Evolutionary conservation across 305 asterid genomes (phyloP).

Genomic region (Fraxinus paxiana): DNA sequence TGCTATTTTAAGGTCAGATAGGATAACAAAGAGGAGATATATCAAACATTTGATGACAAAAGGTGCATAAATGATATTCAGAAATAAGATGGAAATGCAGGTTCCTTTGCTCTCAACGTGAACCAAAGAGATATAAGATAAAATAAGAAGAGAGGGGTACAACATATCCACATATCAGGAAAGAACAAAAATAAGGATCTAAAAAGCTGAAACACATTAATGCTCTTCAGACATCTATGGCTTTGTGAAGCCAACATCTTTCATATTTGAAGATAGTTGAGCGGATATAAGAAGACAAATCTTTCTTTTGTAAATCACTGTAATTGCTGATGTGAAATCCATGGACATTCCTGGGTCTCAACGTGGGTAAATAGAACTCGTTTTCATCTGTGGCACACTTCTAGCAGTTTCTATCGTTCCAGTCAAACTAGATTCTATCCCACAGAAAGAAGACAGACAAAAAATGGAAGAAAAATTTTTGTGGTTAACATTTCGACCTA

Average conservation of each 20-base stretch:
- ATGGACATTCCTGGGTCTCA: neutral
- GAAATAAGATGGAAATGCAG: neutral
- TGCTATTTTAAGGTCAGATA: neutral
- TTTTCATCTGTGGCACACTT: neutral
- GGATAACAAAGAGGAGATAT: neutral
- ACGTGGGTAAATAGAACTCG: neutral
- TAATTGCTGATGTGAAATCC: neutral
- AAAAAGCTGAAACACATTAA: neutral
- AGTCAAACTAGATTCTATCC: slow-evolving; percentile 12
- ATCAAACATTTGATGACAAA: neutral
- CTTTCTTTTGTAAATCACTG: neutral
- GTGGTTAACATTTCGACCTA: neutral
- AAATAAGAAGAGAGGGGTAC: neutral
- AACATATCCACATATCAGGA: neutral
- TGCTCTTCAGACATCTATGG: neutral
- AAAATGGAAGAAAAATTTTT: neutral
- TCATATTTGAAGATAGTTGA: slow-evolving; percentile 5
- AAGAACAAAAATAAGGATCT: neutral
- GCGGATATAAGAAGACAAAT: neutral
- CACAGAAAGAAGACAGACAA: neutral
- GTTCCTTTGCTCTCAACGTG: neutral
- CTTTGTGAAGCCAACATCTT: neutral
- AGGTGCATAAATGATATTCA: neutral
- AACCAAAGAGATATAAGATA: neutral
- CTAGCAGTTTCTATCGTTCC: neutral